Conservation (phyloP, 164 flowering plant genomes). For the Sextonia rubra region DNA sequence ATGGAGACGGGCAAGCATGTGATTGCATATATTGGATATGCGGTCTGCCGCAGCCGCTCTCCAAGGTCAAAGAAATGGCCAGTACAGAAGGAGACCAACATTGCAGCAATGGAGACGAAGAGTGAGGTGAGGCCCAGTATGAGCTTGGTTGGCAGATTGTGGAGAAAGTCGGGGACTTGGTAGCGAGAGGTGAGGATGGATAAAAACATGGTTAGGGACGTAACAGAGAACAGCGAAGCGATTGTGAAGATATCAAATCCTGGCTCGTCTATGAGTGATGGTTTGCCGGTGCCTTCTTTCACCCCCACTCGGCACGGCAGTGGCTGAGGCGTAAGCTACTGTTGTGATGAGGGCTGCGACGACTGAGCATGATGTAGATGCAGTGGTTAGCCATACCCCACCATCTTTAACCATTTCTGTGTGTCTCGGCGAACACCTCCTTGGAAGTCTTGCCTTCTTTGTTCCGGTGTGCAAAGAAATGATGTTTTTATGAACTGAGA, state of each 20-base stretch:
- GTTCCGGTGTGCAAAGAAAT: conserved; percentile 6
- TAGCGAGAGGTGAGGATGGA: conserved; percentile 22
- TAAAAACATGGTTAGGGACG: conserved; percentile 20
- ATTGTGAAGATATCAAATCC: conserved; percentile 22
- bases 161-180: conserved; percentile 14
- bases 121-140: conserved; percentile 20
- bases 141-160: conserved; percentile 10
- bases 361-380: conserved; percentile 6
- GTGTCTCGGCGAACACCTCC: conserved; percentile 6
- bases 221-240: conserved; percentile 25
- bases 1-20: conserved; percentile 8
- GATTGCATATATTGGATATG: conserved; percentile 10
- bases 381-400: conserved; percentile 2
- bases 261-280: conserved; percentile 9
- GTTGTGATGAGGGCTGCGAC: conserved; percentile 12
- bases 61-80: conserved; percentile 24
- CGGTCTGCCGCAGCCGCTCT: conserved; percentile 12
- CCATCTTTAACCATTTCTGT: conserved; percentile 7
- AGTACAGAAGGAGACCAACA: conserved; percentile 24
- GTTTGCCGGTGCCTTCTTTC: conserved; percentile 11
- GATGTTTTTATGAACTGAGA: conserved; percentile 7
- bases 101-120: conserved; percentile 21
- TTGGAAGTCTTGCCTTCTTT: not conserved
- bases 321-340: conserved; percentile 3
- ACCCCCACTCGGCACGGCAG: conserved; percentile 2